A percentile compares a stretch with the other conserved stretches of the same genome.
Conservation (phyloP, 805 yeast genomes). For the Teunomyces panamensis region DNA sequence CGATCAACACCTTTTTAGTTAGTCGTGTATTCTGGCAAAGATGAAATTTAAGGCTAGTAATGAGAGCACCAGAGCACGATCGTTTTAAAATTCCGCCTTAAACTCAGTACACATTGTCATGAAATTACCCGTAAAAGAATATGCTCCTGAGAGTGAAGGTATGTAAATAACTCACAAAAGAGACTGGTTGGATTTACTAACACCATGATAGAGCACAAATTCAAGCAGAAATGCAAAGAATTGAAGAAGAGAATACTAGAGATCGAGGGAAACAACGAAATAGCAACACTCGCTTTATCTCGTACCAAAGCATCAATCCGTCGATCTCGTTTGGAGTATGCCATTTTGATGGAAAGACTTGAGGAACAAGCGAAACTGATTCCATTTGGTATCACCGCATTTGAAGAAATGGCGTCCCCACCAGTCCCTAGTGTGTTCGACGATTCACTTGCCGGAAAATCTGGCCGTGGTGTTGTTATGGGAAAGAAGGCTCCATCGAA, state of each 20-base stretch:
- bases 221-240: slow-evolving; percentile 67
- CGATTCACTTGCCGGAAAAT: slow-evolving; percentile 24
- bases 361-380: slow-evolving; percentile 51
- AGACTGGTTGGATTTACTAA: neutral
- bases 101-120: neutral
- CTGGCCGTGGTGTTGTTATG: slow-evolving; percentile 11
- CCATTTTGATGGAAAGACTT: slow-evolving; percentile 73
- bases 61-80: neutral
- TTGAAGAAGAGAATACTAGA: slow-evolving; percentile 66
- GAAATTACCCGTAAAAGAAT: slow-evolving; percentile 15
- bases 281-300: slow-evolving; percentile 69
- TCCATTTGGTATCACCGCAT: slow-evolving; percentile 19
- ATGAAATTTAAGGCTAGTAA: neutral
- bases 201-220: slow-evolving; percentile 30
- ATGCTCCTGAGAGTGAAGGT: slow-evolving; percentile 42
- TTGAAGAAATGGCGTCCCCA: slow-evolving; percentile 39
- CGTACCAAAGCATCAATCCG: slow-evolving; percentile 75
- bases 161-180: slow-evolving; percentile 15
- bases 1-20: neutral
- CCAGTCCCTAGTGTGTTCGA: slow-evolving; percentile 37
- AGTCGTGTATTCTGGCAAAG: slow-evolving; percentile 5
- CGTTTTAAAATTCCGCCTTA: neutral
- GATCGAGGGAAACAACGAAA: slow-evolving; percentile 74
- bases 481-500: slow-evolving; percentile 17
- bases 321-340: slow-evolving; percentile 78